These are phyloP conservation scores for Blastomyces gilchristii DNA, from an alignment of 2,329 filamentous ascomycete genomes.

Conservation along the genomic window DNA sequence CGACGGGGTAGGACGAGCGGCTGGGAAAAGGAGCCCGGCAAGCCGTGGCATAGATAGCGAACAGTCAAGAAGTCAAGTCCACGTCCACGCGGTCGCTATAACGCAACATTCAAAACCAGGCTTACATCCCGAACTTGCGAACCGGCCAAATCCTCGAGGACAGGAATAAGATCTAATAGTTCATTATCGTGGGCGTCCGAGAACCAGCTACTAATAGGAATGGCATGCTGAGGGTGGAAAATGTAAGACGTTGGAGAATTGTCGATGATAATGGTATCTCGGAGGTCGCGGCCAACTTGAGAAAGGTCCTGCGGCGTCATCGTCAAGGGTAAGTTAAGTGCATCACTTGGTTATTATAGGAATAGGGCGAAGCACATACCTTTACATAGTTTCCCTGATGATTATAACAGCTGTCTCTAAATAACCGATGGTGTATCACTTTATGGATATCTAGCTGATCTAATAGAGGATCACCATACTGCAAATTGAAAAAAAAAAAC, in stretches of 20 bases:
- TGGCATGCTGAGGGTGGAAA: conserved; percentile 96
- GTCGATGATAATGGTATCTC: conserved; percentile 98
- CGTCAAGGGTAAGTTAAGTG: conserved; percentile 12
- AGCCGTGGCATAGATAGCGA: neutral
- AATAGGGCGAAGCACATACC: conserved; percentile 27
- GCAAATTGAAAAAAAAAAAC: neutral
- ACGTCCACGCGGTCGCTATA: conserved; percentile 37
- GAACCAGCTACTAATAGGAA: conserved; percentile 99
- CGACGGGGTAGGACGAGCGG: too few relatives aligned
- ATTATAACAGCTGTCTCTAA: conserved; percentile 98
- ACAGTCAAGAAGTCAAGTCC: neutral
- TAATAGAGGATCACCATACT: conserved; percentile 93
- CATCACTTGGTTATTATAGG: neutral
- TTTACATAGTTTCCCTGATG: conserved; percentile 99
- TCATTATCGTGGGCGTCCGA: conserved; percentile 99
- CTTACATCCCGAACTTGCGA: conserved; percentile 88
- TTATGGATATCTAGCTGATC: conserved; percentile 96
- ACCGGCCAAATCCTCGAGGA: conserved; percentile 90
- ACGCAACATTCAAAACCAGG: conserved; percentile 81
- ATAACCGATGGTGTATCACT: conserved; percentile 89
- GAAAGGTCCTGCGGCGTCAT: conserved; percentile 61
- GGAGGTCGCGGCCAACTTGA: conserved; percentile 87
- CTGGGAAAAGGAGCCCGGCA: neutral
- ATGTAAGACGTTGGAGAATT: conserved; percentile 99
- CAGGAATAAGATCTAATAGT: conserved; percentile 90